Evolutionary conservation across 2,329 filamentous ascomycete species (phyloP).

Genomic region (Cordyceps sp.): DNA sequence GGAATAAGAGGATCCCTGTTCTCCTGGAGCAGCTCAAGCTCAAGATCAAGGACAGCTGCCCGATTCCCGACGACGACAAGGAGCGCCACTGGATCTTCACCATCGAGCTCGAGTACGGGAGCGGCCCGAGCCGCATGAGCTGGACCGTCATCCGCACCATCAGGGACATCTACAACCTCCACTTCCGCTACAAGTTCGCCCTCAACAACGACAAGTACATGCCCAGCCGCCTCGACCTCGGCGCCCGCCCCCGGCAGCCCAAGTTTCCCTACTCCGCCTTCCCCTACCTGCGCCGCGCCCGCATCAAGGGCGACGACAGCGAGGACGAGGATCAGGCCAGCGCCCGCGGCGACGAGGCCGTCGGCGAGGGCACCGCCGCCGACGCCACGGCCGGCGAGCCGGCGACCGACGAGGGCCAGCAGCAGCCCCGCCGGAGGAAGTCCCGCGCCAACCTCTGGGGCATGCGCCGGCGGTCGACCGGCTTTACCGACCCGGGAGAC

Average conservation of each 20-base stretch:
- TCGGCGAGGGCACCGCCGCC: conserved; percentile 37
- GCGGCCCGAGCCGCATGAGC: conserved; percentile 86
- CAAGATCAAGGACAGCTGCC: conserved; percentile 62
- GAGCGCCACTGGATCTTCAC: conserved; percentile 72
- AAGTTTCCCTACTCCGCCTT: conserved; percentile 82
- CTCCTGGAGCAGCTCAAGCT: conserved; percentile 90
- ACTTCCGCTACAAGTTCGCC: conserved; percentile 83
- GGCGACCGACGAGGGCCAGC: conserved; percentile 28
- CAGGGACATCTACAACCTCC: conserved; percentile 79
- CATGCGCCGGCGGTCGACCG: conserved; percentile 35
- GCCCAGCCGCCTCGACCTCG: conserved; percentile 46
- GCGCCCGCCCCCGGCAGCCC: conserved; percentile 62
- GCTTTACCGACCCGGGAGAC: conserved; percentile 27
- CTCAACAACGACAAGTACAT: conserved; percentile 72
- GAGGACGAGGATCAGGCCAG: conserved; percentile 49
- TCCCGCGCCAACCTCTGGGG: conserved; percentile 37
- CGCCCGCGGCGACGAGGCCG: conserved; percentile 24
- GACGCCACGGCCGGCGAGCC: conserved; percentile 47
- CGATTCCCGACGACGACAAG: conserved; percentile 44
- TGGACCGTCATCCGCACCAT: conserved; percentile 85
- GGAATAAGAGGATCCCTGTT: conserved; percentile 86
- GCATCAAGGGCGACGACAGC: conserved; percentile 63
- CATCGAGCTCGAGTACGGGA: conserved; percentile 91
- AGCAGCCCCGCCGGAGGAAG: conserved; percentile 23
- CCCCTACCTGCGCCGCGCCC: conserved; percentile 70